Percentiles rank a stretch among this genome's conserved stretches.
Conservation (phyloP, 2,329 filamentous ascomycete genomes). For the Cytospora leucostoma region DNA sequence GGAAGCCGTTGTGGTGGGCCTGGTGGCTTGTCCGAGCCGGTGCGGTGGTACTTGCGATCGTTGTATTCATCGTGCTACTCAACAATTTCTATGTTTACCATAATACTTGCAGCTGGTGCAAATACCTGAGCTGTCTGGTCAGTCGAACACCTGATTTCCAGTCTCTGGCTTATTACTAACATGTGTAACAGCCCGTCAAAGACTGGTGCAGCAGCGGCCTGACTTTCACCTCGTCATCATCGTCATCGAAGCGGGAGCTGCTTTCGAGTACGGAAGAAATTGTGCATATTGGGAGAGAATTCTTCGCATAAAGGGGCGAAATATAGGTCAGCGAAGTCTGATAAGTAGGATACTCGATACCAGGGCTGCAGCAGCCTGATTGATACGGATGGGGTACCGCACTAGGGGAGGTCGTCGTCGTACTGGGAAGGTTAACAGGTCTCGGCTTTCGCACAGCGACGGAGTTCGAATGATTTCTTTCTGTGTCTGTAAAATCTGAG, state of each 20-base stretch:
- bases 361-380: not conserved
- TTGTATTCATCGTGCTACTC: constrained; percentile 83
- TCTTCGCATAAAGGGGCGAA: constrained; percentile 10
- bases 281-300: constrained; percentile 8
- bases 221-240: constrained; percentile 29
- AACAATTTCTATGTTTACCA: constrained; percentile 87
- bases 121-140: constrained; percentile 90
- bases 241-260: constrained; percentile 31
- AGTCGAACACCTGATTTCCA: constrained; percentile 44
- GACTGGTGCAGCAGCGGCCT: constrained; percentile 63
- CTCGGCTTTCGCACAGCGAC: constrained; percentile 31
- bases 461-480: constrained; percentile 26
- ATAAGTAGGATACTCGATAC: not conserved
- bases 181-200: constrained; percentile 55
- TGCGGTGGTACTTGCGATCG: constrained; percentile 75
- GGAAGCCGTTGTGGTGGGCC: constrained; percentile 93
- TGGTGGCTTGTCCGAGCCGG: constrained; percentile 91
- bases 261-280: constrained; percentile 17
- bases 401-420: not conserved
- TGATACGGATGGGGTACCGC: not conserved
- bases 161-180: constrained; percentile 31
- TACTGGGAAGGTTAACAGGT: not conserved
- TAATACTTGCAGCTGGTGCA: constrained; percentile 85
- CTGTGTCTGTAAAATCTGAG: constrained; percentile 2
- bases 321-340: not conserved